These are phyloP conservation scores for Starmera quercuum DNA, from an alignment of 805 yeast genomes.

Conservation along the genomic window DNA sequence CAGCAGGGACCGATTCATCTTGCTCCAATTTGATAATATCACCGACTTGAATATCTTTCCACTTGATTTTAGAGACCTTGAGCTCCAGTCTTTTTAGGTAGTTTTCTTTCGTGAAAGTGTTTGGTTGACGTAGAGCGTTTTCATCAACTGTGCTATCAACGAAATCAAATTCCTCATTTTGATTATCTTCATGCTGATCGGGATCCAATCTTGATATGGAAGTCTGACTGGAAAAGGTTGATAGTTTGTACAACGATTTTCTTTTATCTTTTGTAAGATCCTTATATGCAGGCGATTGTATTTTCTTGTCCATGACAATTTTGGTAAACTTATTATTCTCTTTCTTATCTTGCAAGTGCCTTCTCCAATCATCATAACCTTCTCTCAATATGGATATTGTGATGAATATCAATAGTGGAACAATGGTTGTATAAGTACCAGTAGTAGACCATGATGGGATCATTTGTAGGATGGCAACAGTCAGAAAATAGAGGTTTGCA, in stretches of 20 bases:
- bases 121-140: constrained; percentile 7
- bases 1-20: constrained; percentile 95
- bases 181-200: background rate
- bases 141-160: background rate
- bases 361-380: constrained; percentile 86
- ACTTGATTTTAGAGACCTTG: constrained; percentile 25
- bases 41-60: constrained; percentile 87
- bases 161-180: background rate
- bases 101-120: constrained; percentile 21
- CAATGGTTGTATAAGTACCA: constrained; percentile 88
- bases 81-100: constrained; percentile 17
- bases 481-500: constrained; percentile 86
- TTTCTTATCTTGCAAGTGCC: constrained; percentile 77
- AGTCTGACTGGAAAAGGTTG: constrained; percentile 3
- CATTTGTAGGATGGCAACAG: constrained; percentile 89
- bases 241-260: constrained; percentile 3
- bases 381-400: constrained; percentile 86
- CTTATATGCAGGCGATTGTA: background rate
- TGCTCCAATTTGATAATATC: constrained; percentile 65
- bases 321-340: constrained; percentile 60
- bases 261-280: constrained; percentile 1
- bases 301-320: constrained; percentile 28
- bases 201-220: constrained; percentile 11
- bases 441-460: constrained; percentile 97
- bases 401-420: constrained; percentile 82